Percentiles rank a stretch among this genome's conserved stretches.
Evolutionary conservation across 2,329 filamentous ascomycete species (phyloP).

Genomic region (Basipetospora chlamydospora): DNA sequence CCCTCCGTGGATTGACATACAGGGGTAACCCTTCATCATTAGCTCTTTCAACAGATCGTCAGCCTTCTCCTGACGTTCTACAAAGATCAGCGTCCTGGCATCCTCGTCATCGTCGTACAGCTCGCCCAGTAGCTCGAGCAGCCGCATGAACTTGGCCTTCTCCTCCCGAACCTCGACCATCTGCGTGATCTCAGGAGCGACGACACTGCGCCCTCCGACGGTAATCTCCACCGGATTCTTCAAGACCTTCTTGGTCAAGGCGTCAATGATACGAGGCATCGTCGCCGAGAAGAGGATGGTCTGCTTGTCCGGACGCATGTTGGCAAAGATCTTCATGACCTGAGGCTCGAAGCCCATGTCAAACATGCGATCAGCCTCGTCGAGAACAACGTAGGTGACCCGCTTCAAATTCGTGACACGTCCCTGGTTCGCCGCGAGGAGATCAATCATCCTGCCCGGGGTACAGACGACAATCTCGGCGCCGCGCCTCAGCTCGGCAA

Average conservation of each 20-base stretch:
- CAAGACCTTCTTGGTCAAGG: constrained; percentile 76
- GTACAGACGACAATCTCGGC: constrained; percentile 93
- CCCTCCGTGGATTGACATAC: constrained; percentile 85
- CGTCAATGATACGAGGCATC: constrained; percentile 86
- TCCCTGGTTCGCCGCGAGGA: constrained; percentile 85
- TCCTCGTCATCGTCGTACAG: constrained; percentile 81
- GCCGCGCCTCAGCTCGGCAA: constrained; percentile 87
- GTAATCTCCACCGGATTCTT: constrained; percentile 79
- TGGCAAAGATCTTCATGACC: constrained; percentile 89
- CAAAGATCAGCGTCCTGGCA: constrained; percentile 77
- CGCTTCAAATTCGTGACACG: constrained; percentile 80
- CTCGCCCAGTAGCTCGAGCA: constrained; percentile 76
- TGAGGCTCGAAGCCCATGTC: constrained; percentile 99
- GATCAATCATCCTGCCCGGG: constrained; percentile 87
- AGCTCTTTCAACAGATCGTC: constrained; percentile 67
- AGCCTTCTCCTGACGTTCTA: constrained; percentile 81
- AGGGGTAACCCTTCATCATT: constrained; percentile 73
- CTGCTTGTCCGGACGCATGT: constrained; percentile 82
- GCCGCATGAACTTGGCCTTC: constrained; percentile 65
- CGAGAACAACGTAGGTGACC: constrained; percentile 86
- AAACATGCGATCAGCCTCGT: constrained; percentile 98
- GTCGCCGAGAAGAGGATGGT: constrained; percentile 95
- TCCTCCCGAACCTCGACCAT: constrained; percentile 79
- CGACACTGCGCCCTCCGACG: constrained; percentile 76
- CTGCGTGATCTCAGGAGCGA: constrained; percentile 85